A percentile compares a stretch with the other conserved stretches of the same genome.
phyloP scores from a whole-genome alignment of 139 green algal species.

The Chlorella ohadii region DNA sequence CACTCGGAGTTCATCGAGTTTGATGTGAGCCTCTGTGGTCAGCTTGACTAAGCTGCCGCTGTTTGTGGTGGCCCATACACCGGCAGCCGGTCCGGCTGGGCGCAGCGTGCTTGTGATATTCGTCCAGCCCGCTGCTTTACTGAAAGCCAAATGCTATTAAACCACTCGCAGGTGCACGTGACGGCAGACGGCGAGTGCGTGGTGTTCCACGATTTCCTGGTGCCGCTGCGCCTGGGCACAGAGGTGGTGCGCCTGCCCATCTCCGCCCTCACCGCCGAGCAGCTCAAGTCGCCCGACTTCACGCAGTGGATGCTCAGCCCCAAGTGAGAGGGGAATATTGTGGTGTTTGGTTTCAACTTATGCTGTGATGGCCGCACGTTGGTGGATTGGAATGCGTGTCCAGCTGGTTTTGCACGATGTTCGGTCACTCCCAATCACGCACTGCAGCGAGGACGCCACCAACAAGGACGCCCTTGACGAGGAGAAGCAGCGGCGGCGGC shows the following conservation, averaged over 20 bases:
- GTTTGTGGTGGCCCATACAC: no score
- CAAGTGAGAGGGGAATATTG: constrained; percentile 6
- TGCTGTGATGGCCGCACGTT: no score
- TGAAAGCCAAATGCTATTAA: no score
- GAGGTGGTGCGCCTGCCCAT: constrained; percentile 47
- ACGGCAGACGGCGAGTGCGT: constrained; percentile 57
- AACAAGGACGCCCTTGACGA: constrained; percentile 36
- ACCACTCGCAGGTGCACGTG: constrained; percentile 28
- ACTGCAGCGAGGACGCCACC: constrained; percentile 18
- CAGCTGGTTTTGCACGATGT: no score
- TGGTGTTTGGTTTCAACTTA: no score
- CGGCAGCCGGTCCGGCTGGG: no score
- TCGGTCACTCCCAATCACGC: background rate
- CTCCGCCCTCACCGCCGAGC: constrained; percentile 37
- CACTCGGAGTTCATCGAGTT: constrained; percentile 61
- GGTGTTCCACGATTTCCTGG: constrained; percentile 62
- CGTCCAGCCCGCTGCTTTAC: no score
- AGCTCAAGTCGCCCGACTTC: constrained; percentile 49
- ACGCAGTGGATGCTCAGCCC: constrained; percentile 22
- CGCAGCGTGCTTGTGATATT: no score
- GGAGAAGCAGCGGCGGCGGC: constrained; percentile 20
- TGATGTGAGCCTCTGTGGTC: constrained; percentile 29
- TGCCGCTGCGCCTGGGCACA: constrained; percentile 37
- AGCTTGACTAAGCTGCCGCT: no score
- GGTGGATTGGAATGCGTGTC: no score